Percentiles rank a stretch among this genome's conserved stretches.
Conservation (phyloP, 192 early-diverging fungal species). For the Irineochytrium annulatum region DNA sequence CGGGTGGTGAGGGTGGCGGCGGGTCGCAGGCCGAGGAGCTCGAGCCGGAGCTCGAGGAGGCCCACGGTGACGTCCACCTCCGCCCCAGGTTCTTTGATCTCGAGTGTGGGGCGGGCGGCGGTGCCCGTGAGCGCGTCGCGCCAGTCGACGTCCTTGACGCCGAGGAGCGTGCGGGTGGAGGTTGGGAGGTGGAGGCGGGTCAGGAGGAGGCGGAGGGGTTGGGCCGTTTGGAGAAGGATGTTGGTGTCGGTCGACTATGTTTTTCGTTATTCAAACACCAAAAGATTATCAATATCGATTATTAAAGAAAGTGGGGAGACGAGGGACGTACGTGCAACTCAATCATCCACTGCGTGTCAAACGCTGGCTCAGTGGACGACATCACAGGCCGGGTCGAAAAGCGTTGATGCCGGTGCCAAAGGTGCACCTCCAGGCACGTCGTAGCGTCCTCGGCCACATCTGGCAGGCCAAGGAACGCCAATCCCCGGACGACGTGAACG, state of each 20-base stretch:
- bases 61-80: conserved; percentile 23
- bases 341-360: conserved; percentile 21
- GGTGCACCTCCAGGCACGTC: conserved; percentile 20
- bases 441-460: conserved; percentile 24
- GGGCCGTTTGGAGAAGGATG: conserved; percentile 1
- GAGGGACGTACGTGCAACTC: conserved; percentile 20
- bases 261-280: not conserved
- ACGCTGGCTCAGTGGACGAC: conserved; percentile 22
- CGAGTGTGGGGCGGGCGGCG: conserved; percentile 7
- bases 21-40: not conserved
- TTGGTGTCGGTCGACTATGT: conserved; percentile 17
- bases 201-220: conserved; percentile 20
- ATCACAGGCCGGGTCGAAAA: conserved; percentile 16
- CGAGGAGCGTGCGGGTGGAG: conserved; percentile 4
- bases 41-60: conserved; percentile 21
- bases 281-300: not conserved
- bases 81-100: conserved; percentile 25
- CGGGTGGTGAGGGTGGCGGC: not conserved
- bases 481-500: conserved; percentile 13
- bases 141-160: conserved; percentile 13
- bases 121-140: conserved; percentile 13
- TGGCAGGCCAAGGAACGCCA: conserved; percentile 19
- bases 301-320: not conserved
- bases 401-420: conserved; percentile 14
- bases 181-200: conserved; percentile 17